These are phyloP conservation scores for Heterococcus sp. DNA, from an alignment of 108 stramenopile genomes.

Conservation along the genomic window DNA sequence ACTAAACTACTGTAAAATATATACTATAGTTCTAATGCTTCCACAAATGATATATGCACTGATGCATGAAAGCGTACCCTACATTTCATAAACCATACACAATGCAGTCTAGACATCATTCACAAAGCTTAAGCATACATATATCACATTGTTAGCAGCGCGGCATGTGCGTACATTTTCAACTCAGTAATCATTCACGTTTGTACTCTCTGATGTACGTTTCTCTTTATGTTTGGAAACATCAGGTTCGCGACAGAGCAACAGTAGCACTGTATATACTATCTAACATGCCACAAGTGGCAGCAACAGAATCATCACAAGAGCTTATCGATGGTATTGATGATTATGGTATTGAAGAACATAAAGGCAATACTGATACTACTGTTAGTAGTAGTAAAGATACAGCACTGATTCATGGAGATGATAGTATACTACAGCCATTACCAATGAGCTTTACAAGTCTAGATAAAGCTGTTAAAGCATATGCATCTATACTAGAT, in stretches of 20 bases:
- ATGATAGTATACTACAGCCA: conserved; percentile 68
- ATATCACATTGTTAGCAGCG: not conserved
- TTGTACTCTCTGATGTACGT: too few relatives aligned
- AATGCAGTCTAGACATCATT: not conserved
- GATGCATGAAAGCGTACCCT: not conserved
- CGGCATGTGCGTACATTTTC: not conserved
- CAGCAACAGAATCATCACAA: too few relatives aligned
- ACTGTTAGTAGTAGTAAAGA: not conserved
- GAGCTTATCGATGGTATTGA: conserved; percentile 11
- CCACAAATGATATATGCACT: not conserved
- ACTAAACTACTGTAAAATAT: not conserved
- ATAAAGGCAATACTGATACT: conserved; percentile 3
- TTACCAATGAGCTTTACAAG: conserved; percentile 78
- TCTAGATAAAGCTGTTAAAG: conserved; percentile 73
- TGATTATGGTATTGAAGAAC: conserved; percentile 29
- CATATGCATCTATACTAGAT: conserved; percentile 68
- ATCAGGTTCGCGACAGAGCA: conserved; percentile 81
- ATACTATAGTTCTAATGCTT: not conserved
- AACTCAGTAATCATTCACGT: too few relatives aligned
- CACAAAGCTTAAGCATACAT: not conserved
- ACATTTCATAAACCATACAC: not conserved
- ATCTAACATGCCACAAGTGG: conserved; percentile 56
- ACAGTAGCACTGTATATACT: conserved; percentile 69
- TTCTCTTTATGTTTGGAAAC: not conserved
- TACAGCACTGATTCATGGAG: not conserved